Evolutionary conservation across 768 basidiomycete genomes (phyloP).

Genomic region (Xerocomellus amylosporus): DNA sequence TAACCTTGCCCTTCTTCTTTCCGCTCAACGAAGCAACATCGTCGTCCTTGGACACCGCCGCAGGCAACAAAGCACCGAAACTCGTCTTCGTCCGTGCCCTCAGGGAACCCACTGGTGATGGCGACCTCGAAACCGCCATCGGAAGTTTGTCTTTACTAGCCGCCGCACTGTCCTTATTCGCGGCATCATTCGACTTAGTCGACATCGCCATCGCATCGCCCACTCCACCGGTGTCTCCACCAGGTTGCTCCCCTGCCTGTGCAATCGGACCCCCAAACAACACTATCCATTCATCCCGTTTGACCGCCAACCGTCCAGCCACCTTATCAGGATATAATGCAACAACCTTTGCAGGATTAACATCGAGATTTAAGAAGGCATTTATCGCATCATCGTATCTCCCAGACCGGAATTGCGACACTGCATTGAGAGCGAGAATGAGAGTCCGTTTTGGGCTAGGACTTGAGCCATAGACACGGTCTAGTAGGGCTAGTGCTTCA

Average conservation of each 20-base stretch:
- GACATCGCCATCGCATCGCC: conserved; percentile 31
- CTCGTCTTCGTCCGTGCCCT: conserved; percentile 53
- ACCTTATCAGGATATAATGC: conserved; percentile 83
- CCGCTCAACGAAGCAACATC: conserved; percentile 54
- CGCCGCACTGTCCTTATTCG: conserved; percentile 19
- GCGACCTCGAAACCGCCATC: conserved; percentile 26
- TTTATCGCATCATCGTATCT: conserved; percentile 81
- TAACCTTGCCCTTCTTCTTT: conserved; percentile 32
- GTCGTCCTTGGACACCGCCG: conserved; percentile 51
- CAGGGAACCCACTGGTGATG: conserved; percentile 40
- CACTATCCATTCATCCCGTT: conserved; percentile 70
- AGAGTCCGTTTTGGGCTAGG: conserved; percentile 42
- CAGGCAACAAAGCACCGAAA: conserved; percentile 47
- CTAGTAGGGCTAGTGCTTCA: conserved; percentile 78
- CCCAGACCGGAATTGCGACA: conserved; percentile 66
- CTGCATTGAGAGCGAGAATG: conserved; percentile 73
- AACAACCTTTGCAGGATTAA: conserved; percentile 92
- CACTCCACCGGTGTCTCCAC: not conserved
- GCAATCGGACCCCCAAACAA: conserved; percentile 74
- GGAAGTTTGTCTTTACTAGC: conserved; percentile 25
- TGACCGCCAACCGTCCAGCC: conserved; percentile 72
- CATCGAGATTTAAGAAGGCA: conserved; percentile 80
- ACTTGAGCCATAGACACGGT: conserved; percentile 32
- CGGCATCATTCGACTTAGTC: conserved; percentile 27
- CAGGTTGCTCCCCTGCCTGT: conserved; percentile 10